phyloP scores from a whole-genome alignment of 768 basidiomycete genomes.

The Ramaria sp. region DNA sequence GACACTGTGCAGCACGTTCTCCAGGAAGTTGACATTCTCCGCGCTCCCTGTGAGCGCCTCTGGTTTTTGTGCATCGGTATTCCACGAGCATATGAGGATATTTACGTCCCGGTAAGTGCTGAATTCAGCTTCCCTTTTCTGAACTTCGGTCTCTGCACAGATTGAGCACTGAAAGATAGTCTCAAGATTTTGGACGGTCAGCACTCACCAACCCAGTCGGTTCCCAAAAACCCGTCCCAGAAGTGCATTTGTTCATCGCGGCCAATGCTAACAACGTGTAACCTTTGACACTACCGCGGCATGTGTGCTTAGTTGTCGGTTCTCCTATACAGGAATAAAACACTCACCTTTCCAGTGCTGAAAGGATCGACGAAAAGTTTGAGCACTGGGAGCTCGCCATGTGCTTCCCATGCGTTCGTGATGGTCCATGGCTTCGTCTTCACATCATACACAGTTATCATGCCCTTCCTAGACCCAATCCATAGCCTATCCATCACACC shows the following conservation, averaged over 20 bases:
- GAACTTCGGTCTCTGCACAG: conserved; percentile 56
- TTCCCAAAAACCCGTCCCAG: conserved; percentile 85
- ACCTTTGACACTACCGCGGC: conserved; percentile 20
- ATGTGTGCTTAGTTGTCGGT: neutral
- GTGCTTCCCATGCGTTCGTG: conserved; percentile 7
- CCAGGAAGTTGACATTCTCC: conserved; percentile 73
- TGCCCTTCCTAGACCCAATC: conserved; percentile 78
- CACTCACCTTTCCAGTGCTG: conserved; percentile 56
- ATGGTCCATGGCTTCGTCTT: conserved; percentile 36
- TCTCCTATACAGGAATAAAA: neutral
- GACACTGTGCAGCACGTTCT: conserved; percentile 60
- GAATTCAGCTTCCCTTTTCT: conserved; percentile 64
- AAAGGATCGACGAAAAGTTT: conserved; percentile 59
- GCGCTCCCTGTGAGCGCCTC: conserved; percentile 52
- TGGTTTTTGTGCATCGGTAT: conserved; percentile 81
- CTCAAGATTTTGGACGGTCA: neutral
- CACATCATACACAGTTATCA: conserved; percentile 74
- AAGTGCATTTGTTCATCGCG: conserved; percentile 61
- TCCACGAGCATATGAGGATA: conserved; percentile 83
- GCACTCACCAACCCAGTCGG: conserved; percentile 75
- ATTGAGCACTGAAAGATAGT: neutral
- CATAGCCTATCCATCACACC: conserved; percentile 80
- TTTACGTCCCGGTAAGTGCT: conserved; percentile 71
- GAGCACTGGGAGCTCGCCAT: conserved; percentile 40
- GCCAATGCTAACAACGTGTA: conserved; percentile 69